These are phyloP conservation scores for Zymoseptoria pseudotritici DNA, from an alignment of 2,329 filamentous ascomycete genomes.

Conservation along the genomic window DNA sequence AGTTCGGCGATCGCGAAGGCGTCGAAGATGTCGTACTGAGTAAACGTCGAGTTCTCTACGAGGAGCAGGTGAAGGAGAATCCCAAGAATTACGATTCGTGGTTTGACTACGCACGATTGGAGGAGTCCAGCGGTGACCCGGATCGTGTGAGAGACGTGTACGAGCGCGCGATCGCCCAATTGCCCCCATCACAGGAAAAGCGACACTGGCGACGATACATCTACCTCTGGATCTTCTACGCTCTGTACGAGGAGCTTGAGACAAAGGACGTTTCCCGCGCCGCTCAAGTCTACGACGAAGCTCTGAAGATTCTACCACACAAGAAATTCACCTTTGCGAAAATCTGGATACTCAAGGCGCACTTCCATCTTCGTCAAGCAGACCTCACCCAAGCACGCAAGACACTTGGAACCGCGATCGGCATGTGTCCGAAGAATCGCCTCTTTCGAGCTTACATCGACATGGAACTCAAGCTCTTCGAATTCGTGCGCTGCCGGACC, in stretches of 20 bases:
- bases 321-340: conserved; percentile 98
- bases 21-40: conserved; percentile 95
- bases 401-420: conserved; percentile 80
- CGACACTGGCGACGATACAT: conserved; percentile 96
- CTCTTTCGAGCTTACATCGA: conserved; percentile 91
- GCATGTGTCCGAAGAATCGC: conserved; percentile 93
- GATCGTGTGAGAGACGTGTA: conserved; percentile 88
- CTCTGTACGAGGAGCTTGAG: conserved; percentile 86
- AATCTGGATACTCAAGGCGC: conserved; percentile 86
- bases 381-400: conserved; percentile 76
- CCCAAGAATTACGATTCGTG: conserved; percentile 94
- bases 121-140: conserved; percentile 74
- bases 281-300: conserved; percentile 84
- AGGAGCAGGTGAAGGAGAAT: conserved; percentile 88
- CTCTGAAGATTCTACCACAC: conserved; percentile 80
- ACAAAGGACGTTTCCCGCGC: conserved; percentile 71
- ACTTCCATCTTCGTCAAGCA: conserved; percentile 85
- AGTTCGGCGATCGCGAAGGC: conserved; percentile 86
- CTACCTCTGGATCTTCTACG: conserved; percentile 97
- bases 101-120: conserved; percentile 89
- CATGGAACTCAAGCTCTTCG: conserved; percentile 85
- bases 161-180: conserved; percentile 88
- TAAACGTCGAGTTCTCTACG: conserved; percentile 86
- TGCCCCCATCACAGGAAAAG: conserved; percentile 93
- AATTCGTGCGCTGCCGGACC: conserved; percentile 83